Base-by-base conservation (phyloP, 2,329 filamentous ascomycete genomes). In the Stagonosporopsis chrysanthemi region DNA sequence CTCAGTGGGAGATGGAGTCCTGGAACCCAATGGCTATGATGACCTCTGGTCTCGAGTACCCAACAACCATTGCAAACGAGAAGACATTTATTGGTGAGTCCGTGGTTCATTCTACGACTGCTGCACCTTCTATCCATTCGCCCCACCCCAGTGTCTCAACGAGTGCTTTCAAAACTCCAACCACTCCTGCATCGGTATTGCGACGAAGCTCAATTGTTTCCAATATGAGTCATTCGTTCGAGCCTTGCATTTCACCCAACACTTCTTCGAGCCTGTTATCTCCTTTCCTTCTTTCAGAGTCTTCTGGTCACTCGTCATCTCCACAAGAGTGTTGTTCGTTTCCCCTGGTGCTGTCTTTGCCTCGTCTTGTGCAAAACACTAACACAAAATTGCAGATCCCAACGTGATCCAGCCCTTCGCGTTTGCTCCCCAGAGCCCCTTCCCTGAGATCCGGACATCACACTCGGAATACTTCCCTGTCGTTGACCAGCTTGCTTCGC, bases 1-100 rank as follows among this genome's bases (percentile, higher is more conserved):
- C 81, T 83, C 60, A 91, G 83, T 59, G 86, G 83, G 58, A 82
- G 81, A 50, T 56, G 35, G 56, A 87, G 77, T 53, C 84, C 80
- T 49, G 90, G 88, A 48, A 77, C 75, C 61, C 84, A 50, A 78
- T 90, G 33, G 84, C 83, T 47, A 80, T 89, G 70, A 78, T 89
- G 69, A 78, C 82, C 38, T 84, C 90, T 68, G 77, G 83, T 45
- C 86, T 86, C 70, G 78, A 84, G 48, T 80, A 80, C 56, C 80
- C 84, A 5, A 71, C 66, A 31, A 81, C 84, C 56, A 73, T 81
- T 41, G 78, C 79, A 38, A 74, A 72, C 42, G 76, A 80, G 57
- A 81, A 82, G 72, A 64, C 75, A 45, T 82, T 77, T 74, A 79
- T 83, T 68, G 80, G 80, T 82, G 77, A 82, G 80, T 82, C 72